These are phyloP conservation scores for Lactarius sanguifluus DNA, from an alignment of 768 basidiomycete genomes.

Conservation along the genomic window DNA sequence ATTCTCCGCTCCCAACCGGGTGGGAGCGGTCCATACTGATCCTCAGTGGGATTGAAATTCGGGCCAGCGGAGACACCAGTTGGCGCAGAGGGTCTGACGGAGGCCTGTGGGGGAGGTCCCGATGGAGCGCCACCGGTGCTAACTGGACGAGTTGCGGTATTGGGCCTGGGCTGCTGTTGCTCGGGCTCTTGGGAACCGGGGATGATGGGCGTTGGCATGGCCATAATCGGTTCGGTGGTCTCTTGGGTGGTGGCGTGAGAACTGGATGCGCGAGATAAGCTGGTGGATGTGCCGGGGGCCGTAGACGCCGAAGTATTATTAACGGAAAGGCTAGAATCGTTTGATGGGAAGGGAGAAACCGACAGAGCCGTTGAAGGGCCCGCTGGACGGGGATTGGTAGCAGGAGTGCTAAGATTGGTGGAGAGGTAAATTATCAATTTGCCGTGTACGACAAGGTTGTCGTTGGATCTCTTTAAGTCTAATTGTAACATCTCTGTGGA, in stretches of 20 bases:
- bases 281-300: conserved; percentile 35
- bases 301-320: conserved; percentile 44
- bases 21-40: conserved; percentile 91
- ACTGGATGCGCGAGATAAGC: conserved; percentile 64
- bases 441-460: conserved; percentile 96
- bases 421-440: conserved; percentile 96
- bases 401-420: conserved; percentile 83
- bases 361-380: conserved; percentile 56
- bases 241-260: conserved; percentile 60
- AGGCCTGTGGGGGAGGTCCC: conserved; percentile 28
- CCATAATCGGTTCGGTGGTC: conserved; percentile 29
- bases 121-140: conserved; percentile 37
- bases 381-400: conserved; percentile 79
- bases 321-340: conserved; percentile 58
- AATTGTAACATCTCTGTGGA: conserved; percentile 84
- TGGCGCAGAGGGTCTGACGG: conserved; percentile 39
- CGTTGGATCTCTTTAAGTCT: conserved; percentile 98
- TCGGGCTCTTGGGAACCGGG: conserved; percentile 35
- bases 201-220: conserved; percentile 39
- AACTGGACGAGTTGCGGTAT: conserved; percentile 38
- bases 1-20: conserved; percentile 95
- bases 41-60: conserved; percentile 93
- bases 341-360: conserved; percentile 51
- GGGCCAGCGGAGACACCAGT: conserved; percentile 36
- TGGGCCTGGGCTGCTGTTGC: conserved; percentile 32